Percentiles rank a stretch among this genome's conserved stretches.
Conservation (phyloP, 257 asterid genomes). For the Fraxinus anomala region DNA sequence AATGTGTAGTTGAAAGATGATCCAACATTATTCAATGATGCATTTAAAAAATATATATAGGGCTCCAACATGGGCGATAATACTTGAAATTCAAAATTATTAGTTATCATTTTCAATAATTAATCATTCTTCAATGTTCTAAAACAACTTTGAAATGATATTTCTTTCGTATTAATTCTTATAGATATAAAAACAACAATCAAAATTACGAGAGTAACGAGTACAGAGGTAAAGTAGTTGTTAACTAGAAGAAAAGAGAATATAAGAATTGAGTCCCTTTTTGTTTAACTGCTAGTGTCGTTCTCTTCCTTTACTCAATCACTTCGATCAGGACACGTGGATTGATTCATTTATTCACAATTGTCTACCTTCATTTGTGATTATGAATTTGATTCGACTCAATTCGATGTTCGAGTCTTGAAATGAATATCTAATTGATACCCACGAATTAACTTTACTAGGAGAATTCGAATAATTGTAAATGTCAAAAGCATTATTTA, state of each 20-base stretch:
- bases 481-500: background rate
- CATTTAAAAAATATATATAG: too few species aligned
- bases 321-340: background rate
- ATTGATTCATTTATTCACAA: background rate
- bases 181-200: too few species aligned
- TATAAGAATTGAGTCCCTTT: background rate
- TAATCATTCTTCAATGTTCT: background rate
- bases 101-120: background rate
- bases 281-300: background rate
- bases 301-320: background rate
- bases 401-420: background rate
- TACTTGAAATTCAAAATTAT: background rate
- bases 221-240: too few species aligned
- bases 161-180: background rate
- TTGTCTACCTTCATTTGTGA: background rate
- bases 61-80: background rate
- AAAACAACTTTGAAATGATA: too few species aligned
- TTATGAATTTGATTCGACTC: background rate
- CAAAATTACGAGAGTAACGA: background rate
- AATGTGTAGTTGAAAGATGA: too few species aligned
- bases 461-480: slow-evolving; percentile 10
- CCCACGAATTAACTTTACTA: slow-evolving; percentile 1
- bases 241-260: too few species aligned
- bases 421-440: background rate
- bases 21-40: too few species aligned